Evolutionary conservation across 768 basidiomycete genomes (phyloP).

Genomic region (Porphyrellus cyaneotinctus): DNA sequence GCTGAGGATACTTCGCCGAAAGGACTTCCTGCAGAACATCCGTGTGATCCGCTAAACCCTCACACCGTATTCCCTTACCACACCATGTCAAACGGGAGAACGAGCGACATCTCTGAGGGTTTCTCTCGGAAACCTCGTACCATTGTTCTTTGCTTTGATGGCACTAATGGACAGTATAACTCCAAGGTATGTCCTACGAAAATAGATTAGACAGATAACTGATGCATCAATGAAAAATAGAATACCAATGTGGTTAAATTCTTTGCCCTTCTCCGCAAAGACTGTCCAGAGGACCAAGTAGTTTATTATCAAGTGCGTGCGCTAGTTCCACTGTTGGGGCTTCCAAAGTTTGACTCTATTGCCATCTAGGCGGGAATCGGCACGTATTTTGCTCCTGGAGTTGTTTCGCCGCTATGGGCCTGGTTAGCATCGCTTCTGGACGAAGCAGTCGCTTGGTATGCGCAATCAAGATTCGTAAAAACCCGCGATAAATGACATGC

Average conservation of each 20-base stretch:
- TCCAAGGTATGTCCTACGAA: constrained; percentile 35
- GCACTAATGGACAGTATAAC: constrained; percentile 53
- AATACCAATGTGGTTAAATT: constrained; percentile 73
- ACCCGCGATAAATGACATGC: background rate
- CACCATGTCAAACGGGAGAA: constrained; percentile 17
- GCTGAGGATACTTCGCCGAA: background rate
- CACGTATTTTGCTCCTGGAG: constrained; percentile 55
- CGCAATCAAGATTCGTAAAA: background rate
- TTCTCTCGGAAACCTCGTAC: constrained; percentile 33
- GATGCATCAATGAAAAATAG: constrained; percentile 18
- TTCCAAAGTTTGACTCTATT: background rate
- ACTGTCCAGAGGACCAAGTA: constrained; percentile 47
- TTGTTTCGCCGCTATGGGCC: constrained; percentile 57
- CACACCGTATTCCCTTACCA: background rate
- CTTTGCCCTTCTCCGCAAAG: constrained; percentile 63
- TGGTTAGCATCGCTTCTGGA: constrained; percentile 62
- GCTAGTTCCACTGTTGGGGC: background rate
- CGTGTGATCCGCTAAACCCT: background rate
- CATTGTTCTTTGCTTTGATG: constrained; percentile 68
- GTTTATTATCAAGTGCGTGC: constrained; percentile 65
- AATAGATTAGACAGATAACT: background rate
- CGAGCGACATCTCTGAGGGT: background rate
- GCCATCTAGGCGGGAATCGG: constrained; percentile 42
- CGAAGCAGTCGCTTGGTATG: constrained; percentile 68
- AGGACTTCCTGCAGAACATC: background rate